These are phyloP conservation scores for Lanmaoa rubissima DNA, from an alignment of 768 basidiomycete species.

Conservation along the genomic window DNA sequence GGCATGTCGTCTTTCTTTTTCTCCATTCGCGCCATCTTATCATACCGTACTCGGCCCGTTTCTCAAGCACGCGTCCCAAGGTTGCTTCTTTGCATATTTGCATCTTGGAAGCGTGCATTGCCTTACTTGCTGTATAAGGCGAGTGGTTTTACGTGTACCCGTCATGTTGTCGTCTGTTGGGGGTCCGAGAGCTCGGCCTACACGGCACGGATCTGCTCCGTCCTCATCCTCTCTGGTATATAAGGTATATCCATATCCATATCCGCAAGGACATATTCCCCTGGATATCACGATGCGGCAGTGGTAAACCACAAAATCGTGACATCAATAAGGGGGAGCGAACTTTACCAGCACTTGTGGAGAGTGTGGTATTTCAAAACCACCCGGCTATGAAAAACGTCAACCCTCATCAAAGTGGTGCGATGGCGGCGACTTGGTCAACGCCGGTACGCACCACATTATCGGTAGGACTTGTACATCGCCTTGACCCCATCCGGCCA, in stretches of 20 bases:
- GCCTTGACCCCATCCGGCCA: background rate
- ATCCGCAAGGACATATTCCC: background rate
- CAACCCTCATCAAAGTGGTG: background rate
- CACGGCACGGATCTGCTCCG: conserved; percentile 4
- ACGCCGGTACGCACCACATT: background rate
- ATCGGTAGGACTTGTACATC: background rate
- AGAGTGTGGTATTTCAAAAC: no score
- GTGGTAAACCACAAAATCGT: no score
- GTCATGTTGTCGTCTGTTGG: background rate
- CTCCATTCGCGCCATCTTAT: background rate
- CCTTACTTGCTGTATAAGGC: background rate
- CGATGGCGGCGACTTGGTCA: background rate
- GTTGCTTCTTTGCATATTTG: background rate
- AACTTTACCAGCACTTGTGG: no score
- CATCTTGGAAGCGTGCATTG: background rate
- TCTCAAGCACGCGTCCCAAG: background rate
- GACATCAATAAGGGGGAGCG: no score
- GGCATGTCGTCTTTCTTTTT: background rate
- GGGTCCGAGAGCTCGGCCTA: background rate
- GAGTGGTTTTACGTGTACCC: conserved; percentile 3
- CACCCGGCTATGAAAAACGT: no score
- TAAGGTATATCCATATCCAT: background rate
- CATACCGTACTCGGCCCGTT: background rate
- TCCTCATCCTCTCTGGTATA: background rate
- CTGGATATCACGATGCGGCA: background rate